Evolutionary conservation across 2,329 filamentous ascomycete genomes (phyloP), one percentile per base, ranked within the genome.

Genomic region (Dactylonectria macrodidyma): DNA sequence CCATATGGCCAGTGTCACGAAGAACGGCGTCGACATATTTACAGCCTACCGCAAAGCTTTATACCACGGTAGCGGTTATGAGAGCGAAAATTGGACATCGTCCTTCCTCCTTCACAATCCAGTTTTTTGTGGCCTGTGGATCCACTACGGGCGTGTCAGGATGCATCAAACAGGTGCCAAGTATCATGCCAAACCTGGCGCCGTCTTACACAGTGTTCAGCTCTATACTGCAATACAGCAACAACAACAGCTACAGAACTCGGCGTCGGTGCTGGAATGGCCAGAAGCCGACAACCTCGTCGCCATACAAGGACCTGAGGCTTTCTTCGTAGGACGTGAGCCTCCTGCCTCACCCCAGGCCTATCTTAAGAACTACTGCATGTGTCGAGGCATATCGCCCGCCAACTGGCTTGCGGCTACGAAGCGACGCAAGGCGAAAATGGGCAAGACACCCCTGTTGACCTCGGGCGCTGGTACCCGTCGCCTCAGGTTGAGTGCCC

Each of bases 101-200:
- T n/a, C 14, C 38, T 41, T 41, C n/a, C 14, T 41, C 10, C 4
- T 50, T 3, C 57, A 52, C 19, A 61, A 61, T 48, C 58, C 58
- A 7, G 8, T 55, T n/a, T 62, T 48, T 8, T 62, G 50, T n/a
- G 50, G 59, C 11, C 26, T 62, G n/a, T 62, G 59, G 50, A 61
- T 61, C 33, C 50, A 61, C 36, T 44, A 61, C n/a, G 14, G 22
- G 10, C 50, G 59, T n/a, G n/a, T 52, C 1, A 10, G 22, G 8
- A 14, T 61, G 6, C 36, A 54, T 26, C 8, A 33, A 24, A 46
- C n/a, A 1, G 59, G 48, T 19, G 9, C 47, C 16, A 44, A 9
- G 6, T 47, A 55, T n/a, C 36, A 36, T 5, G 59, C 50, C 48
- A 46, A 54, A 24, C 24, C 50, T 26, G 59, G 50, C 26, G 9